These are phyloP conservation scores for Epichloe elymi DNA, from an alignment of 2,329 filamentous ascomycete species.

Conservation along the genomic window DNA sequence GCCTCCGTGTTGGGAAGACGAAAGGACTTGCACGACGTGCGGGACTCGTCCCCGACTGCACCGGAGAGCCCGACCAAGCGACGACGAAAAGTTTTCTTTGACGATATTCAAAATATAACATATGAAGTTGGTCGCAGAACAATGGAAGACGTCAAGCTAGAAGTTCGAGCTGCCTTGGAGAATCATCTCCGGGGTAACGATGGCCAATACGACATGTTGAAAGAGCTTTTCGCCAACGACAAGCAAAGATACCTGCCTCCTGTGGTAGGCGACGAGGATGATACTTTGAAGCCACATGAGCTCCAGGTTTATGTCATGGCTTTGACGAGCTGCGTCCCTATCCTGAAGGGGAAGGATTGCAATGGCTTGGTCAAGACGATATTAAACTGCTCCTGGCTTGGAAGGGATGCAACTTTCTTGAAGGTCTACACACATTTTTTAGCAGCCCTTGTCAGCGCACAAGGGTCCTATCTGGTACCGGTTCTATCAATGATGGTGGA, in stretches of 20 bases:
- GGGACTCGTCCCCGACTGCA: constrained; percentile 22
- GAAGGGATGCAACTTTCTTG: constrained; percentile 50
- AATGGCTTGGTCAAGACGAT: constrained; percentile 44
- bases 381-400: constrained; percentile 51
- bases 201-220: constrained; percentile 47
- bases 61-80: constrained; percentile 36
- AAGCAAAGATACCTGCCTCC: constrained; percentile 26
- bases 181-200: constrained; percentile 43
- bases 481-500: constrained; percentile 71
- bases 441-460: constrained; percentile 64
- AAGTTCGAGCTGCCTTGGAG: constrained; percentile 43
- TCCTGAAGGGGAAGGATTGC: constrained; percentile 44
- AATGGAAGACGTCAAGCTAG: constrained; percentile 41
- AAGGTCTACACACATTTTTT: constrained; percentile 56
- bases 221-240: constrained; percentile 42
- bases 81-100: constrained; percentile 44
- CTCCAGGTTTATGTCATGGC: constrained; percentile 48
- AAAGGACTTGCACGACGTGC: constrained; percentile 30
- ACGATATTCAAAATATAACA: constrained; percentile 43
- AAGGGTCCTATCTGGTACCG: constrained; percentile 61
- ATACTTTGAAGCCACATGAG: constrained; percentile 38
- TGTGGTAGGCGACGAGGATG: constrained; percentile 31
- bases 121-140: constrained; percentile 40
- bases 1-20: constrained; percentile 30
- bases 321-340: constrained; percentile 47